Evolutionary conservation across 2,329 filamentous ascomycete genomes (phyloP).

Genomic region (Alternaria sp.): DNA sequence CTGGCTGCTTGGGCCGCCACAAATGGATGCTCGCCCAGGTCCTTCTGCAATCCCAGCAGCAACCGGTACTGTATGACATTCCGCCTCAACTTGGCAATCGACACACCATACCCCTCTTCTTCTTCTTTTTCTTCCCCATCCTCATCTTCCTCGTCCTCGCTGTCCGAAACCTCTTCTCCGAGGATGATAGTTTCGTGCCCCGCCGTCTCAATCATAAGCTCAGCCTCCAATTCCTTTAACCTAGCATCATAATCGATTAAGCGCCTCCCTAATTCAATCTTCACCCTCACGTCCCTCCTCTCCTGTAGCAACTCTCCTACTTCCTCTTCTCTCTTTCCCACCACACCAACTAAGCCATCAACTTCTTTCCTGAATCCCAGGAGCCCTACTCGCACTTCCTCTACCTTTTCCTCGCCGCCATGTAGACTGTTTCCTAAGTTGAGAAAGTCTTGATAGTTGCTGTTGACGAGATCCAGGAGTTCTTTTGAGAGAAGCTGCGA

Average conservation of each 20-base stretch:
- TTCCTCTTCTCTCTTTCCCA: constrained; percentile 70
- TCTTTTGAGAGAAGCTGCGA: constrained; percentile 83
- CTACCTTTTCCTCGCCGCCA: constrained; percentile 89
- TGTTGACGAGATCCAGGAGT: constrained; percentile 91
- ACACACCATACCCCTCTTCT: constrained; percentile 36
- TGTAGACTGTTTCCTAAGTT: constrained; percentile 80
- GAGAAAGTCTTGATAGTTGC: constrained; percentile 92
- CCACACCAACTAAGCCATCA: constrained; percentile 72
- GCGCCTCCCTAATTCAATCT: constrained; percentile 68
- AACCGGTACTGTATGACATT: constrained; percentile 67
- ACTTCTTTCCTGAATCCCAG: constrained; percentile 86
- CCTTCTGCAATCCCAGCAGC: constrained; percentile 61
- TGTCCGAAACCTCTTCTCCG: constrained; percentile 26
- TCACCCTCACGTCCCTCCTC: constrained; percentile 71
- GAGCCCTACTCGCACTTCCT: constrained; percentile 86
- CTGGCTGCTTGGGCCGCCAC: constrained; percentile 65
- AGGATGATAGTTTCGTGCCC: constrained; percentile 28
- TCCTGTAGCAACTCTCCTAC: constrained; percentile 70
- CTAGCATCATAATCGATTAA: constrained; percentile 74
- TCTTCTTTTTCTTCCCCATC: constrained; percentile 47
- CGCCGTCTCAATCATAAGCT: constrained; percentile 62
- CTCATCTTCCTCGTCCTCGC: constrained; percentile 45
- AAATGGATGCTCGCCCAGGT: constrained; percentile 70
- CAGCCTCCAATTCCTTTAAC: constrained; percentile 69
- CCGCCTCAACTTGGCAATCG: constrained; percentile 59